phyloP scores from a whole-genome alignment of 768 basidiomycete species.

The Xerocomus potaroensis region DNA sequence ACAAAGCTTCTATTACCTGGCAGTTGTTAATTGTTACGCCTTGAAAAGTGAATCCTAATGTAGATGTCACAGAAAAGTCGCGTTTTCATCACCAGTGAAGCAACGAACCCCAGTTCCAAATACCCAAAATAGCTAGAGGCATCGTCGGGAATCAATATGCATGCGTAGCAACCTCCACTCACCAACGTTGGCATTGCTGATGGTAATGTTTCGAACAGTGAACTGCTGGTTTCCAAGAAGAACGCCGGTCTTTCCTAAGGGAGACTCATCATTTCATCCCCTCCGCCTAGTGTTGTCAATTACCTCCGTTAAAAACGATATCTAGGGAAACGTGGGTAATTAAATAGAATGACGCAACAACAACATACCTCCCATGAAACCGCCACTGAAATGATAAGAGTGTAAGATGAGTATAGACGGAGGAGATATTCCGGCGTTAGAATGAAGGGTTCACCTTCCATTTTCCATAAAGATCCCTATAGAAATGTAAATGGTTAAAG shows the following conservation, averaged over 20 bases:
- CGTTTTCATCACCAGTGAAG: not conserved
- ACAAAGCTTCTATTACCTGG: slow-evolving; percentile 6
- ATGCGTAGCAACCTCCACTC: not conserved
- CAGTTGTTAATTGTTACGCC: slow-evolving; percentile 44
- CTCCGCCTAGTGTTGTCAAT: not conserved
- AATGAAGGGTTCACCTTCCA: slow-evolving; percentile 45
- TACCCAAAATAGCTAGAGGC: slow-evolving; percentile 20
- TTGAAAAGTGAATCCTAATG: slow-evolving; percentile 49
- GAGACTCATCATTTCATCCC: not conserved
- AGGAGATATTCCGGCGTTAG: not conserved
- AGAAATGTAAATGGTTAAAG: not conserved
- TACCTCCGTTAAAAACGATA: slow-evolving; percentile 42
- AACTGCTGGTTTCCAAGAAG: too few relatives aligned
- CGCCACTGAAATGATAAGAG: slow-evolving; percentile 30
- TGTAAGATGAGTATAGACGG: not conserved
- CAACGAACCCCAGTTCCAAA: slow-evolving; percentile 42
- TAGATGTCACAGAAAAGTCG: not conserved
- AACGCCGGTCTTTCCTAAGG: slow-evolving; percentile 40
- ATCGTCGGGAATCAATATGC: not conserved
- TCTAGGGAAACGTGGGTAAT: slow-evolving; percentile 20
- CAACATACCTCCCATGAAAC: slow-evolving; percentile 52
- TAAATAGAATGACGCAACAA: not conserved
- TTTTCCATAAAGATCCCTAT: slow-evolving; percentile 71
- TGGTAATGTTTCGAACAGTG: too few relatives aligned
- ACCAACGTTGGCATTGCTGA: too few relatives aligned